These are phyloP conservation scores for Myriosclerotinia scirpicola DNA, from an alignment of 2,329 filamentous ascomycete genomes.

Conservation along the genomic window DNA sequence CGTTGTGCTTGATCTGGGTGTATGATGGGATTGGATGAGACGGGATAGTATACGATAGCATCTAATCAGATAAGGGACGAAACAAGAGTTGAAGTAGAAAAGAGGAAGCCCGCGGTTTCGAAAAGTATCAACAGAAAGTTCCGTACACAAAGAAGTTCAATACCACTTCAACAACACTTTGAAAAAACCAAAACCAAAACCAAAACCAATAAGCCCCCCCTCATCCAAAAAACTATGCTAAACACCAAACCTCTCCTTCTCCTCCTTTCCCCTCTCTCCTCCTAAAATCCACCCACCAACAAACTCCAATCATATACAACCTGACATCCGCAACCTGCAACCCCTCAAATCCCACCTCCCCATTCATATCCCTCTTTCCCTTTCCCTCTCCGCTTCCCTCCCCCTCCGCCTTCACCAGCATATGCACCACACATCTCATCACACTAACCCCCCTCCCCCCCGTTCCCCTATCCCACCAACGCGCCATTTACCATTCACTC, in stretches of 20 bases:
- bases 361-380: background rate
- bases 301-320: slow-evolving; percentile 27
- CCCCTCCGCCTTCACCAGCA: slow-evolving; percentile 22
- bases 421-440: slow-evolving; percentile 25
- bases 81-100: too few species aligned
- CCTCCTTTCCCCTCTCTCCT: slow-evolving; percentile 25
- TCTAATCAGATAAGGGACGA: too few species aligned
- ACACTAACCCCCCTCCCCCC: slow-evolving; percentile 19
- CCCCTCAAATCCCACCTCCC: slow-evolving; percentile 25
- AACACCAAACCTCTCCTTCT: slow-evolving; percentile 22
- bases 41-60: too few species aligned
- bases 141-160: too few species aligned
- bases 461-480: slow-evolving; percentile 23
- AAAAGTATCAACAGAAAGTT: too few species aligned
- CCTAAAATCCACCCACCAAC: slow-evolving; percentile 15
- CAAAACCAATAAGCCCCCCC: too few species aligned
- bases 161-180: too few species aligned
- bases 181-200: too few species aligned
- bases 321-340: slow-evolving; percentile 26
- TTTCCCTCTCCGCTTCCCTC: slow-evolving; percentile 3
- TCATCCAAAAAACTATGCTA: background rate
- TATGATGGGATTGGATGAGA: too few species aligned
- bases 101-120: too few species aligned
- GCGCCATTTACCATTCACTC: slow-evolving; percentile 24
- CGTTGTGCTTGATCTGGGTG: too few species aligned